Percentiles rank a stretch among this genome's conserved stretches.
Conservation (phyloP, 2,329 filamentous ascomycete genomes). For the Pezizomycotina sp. region DNA sequence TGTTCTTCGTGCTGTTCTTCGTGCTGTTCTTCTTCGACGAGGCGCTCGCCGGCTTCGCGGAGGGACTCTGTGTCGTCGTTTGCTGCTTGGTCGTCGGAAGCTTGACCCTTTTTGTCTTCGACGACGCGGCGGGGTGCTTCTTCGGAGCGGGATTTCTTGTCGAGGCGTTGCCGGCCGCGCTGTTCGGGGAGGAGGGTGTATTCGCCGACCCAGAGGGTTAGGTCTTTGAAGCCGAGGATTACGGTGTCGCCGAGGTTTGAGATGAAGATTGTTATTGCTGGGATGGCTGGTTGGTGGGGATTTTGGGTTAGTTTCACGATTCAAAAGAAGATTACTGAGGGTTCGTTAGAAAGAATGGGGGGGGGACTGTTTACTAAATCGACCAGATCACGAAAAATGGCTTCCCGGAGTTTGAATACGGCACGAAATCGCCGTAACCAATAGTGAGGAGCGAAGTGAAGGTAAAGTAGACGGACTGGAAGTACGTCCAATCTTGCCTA, state of each 20-base stretch:
- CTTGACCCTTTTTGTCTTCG: conserved; percentile 31
- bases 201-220: conserved; percentile 43
- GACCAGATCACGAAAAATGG: conserved; percentile 92
- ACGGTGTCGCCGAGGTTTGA: conserved; percentile 73
- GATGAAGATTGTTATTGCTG: conserved; percentile 75
- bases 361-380: too few species aligned
- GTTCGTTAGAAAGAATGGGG: too few species aligned
- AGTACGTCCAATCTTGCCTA: conserved; percentile 48
- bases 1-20: conserved; percentile 22
- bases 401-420: conserved; percentile 59
- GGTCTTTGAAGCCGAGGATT: conserved; percentile 48
- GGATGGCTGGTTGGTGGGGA: conserved; percentile 72
- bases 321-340: too few species aligned
- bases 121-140: conserved; percentile 30
- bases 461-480: conserved; percentile 67
- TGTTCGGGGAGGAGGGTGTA: conserved; percentile 48
- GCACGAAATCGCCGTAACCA: conserved; percentile 68
- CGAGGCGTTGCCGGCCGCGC: conserved; percentile 38
- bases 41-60: conserved; percentile 5
- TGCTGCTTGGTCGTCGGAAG: conserved; percentile 25
- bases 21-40: conserved; percentile 26
- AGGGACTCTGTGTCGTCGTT: conserved; percentile 11
- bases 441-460: conserved; percentile 73
- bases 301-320: too few species aligned
- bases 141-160: conserved; percentile 33